Evolutionary conservation across 2,329 filamentous ascomycete species (phyloP).

Genomic region (Pleomassaria siparia): DNA sequence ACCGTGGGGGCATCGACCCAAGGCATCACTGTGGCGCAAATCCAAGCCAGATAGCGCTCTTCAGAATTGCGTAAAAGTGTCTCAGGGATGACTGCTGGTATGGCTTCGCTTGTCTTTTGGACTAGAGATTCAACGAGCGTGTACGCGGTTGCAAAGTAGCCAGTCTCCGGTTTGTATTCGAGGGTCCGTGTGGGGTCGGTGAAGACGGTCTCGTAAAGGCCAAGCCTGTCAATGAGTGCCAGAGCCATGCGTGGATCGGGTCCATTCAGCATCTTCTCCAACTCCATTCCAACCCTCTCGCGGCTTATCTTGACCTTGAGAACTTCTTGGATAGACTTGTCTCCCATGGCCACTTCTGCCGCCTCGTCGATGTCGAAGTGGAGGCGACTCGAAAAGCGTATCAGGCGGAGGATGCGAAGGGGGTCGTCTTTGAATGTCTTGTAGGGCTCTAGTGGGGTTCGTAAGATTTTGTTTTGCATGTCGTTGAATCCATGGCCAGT

Average conservation of each 20-base stretch:
- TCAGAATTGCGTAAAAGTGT: conserved; percentile 63
- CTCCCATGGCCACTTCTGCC: conserved; percentile 72
- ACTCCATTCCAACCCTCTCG: conserved; percentile 81
- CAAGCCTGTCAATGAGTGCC: conserved; percentile 65
- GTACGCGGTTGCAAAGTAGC: conserved; percentile 66
- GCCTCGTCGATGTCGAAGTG: conserved; percentile 73
- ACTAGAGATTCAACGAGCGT: conserved; percentile 54
- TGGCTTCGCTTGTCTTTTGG: conserved; percentile 4
- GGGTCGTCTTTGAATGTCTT: conserved; percentile 96
- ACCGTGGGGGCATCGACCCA: conserved; percentile 60
- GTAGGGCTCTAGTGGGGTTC: conserved; percentile 82
- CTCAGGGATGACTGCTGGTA: conserved; percentile 45
- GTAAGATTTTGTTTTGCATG: conserved; percentile 70
- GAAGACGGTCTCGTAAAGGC: conserved; percentile 73
- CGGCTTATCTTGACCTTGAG: conserved; percentile 88
- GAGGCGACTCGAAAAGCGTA: conserved; percentile 86
- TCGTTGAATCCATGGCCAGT: conserved; percentile 74
- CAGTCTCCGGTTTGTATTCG: conserved; percentile 58
- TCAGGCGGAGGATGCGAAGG: conserved; percentile 78
- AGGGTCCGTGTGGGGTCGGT: conserved; percentile 63
- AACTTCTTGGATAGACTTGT: conserved; percentile 74
- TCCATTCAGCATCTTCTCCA: conserved; percentile 86
- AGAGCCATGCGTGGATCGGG: conserved; percentile 64
- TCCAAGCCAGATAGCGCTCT: conserved; percentile 73
- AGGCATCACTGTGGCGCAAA: conserved; percentile 72